A percentile compares a stretch with the other conserved stretches of the same genome.
These are phyloP conservation scores for Ustilago crameri DNA, from an alignment of 1,284 basidiomycete genomes.

Conservation along the genomic window DNA sequence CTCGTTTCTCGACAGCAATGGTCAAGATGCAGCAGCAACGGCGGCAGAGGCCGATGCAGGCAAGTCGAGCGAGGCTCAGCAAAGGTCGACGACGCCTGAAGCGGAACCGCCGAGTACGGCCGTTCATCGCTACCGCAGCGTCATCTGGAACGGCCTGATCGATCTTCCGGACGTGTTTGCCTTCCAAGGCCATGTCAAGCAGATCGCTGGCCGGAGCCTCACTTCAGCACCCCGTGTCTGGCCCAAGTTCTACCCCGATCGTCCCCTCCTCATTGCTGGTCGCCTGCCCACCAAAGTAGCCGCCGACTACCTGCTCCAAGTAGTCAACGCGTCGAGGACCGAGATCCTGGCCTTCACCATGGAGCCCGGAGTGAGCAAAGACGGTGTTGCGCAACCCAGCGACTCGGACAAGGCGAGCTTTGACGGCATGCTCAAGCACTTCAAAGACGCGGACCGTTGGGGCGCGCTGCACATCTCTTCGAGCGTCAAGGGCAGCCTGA, in stretches of 20 bases:
- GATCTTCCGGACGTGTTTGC: constrained; percentile 63
- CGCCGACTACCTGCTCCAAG: constrained; percentile 61
- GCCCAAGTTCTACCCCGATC: constrained; percentile 51
- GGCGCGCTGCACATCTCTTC: constrained; percentile 59
- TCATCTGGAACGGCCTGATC: constrained; percentile 66
- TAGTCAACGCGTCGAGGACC: constrained; percentile 54
- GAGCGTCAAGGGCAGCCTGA: constrained; percentile 42
- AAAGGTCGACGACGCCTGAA: constrained; percentile 42
- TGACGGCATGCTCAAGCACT: constrained; percentile 33
- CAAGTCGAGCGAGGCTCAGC: not conserved
- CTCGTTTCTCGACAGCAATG: constrained; percentile 51
- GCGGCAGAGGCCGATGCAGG: not conserved
- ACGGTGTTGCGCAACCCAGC: constrained; percentile 5
- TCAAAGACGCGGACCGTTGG: constrained; percentile 52
- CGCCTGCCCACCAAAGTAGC: constrained; percentile 61
- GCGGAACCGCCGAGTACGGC: constrained; percentile 26
- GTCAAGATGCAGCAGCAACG: not conserved
- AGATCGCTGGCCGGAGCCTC: constrained; percentile 50
- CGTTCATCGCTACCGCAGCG: constrained; percentile 23
- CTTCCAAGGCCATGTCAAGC: constrained; percentile 59
- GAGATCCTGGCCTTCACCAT: constrained; percentile 56
- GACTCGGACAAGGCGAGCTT: constrained; percentile 36
- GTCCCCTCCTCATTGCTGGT: constrained; percentile 56
- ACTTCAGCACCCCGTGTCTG: constrained; percentile 25
- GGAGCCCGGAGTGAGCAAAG: constrained; percentile 44